Conservation (phyloP, 208 protist genomes). For the Crithidia mellificae region DNA sequence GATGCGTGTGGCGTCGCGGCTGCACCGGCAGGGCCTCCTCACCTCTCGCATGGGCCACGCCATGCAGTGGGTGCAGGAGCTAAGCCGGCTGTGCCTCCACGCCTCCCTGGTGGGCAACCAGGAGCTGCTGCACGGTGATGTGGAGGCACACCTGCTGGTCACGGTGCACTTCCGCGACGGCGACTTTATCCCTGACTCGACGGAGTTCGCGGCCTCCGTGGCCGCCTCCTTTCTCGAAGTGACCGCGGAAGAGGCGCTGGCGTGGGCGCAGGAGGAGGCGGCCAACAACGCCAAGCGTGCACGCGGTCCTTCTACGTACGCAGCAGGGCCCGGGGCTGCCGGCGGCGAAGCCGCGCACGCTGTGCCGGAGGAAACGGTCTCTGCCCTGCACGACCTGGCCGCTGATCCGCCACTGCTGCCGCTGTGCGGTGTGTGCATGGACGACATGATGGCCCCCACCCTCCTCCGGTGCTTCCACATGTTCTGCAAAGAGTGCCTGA, state of each 20-base stretch:
- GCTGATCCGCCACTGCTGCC: slow-evolving; percentile 41
- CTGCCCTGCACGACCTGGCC: slow-evolving; percentile 33
- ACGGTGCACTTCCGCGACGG: not conserved
- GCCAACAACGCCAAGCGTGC: not conserved
- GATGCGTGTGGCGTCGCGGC: slow-evolving; percentile 16
- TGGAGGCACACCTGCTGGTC: slow-evolving; percentile 12
- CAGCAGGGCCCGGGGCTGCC: not conserved
- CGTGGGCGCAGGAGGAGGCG: slow-evolving; percentile 28
- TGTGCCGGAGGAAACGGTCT: slow-evolving; percentile 37
- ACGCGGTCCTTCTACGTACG: not conserved
- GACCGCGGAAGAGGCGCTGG: slow-evolving; percentile 37
- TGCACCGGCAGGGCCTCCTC: slow-evolving; percentile 44
- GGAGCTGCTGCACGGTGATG: slow-evolving; percentile 21
- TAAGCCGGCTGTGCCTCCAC: slow-evolving; percentile 47
- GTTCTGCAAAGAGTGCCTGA: slow-evolving; percentile 64
- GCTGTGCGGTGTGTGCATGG: slow-evolving; percentile 51
- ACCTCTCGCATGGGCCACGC: slow-evolving; percentile 29
- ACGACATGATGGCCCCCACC: slow-evolving; percentile 49
- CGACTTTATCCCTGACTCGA: not conserved
- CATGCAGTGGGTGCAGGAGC: slow-evolving; percentile 52
- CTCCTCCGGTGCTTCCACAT: slow-evolving; percentile 56
- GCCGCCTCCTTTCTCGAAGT: slow-evolving; percentile 33
- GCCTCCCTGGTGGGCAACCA: slow-evolving; percentile 25
- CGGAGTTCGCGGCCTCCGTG: slow-evolving; percentile 9
- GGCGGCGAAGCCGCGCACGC: not conserved